A percentile compares a stretch with the other conserved stretches of the same genome.
phyloP scores from a whole-genome alignment of 768 basidiomycete genomes.

The Udeniomyces megalosporus region DNA sequence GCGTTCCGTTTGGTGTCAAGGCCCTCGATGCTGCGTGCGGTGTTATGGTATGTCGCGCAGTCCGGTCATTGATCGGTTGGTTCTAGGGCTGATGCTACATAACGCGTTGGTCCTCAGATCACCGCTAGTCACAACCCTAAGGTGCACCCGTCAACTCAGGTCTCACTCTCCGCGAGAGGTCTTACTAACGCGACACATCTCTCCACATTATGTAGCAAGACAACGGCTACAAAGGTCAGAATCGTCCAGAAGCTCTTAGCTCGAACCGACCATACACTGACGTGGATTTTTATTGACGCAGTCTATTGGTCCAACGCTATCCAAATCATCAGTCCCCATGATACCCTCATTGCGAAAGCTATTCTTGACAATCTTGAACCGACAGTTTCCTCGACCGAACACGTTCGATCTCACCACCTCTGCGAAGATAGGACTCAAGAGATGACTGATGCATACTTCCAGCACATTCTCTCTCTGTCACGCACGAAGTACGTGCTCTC shows the following conservation, averaged over 20 bases:
- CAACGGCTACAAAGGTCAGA: conserved; percentile 65
- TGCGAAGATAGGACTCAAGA: conserved; percentile 44
- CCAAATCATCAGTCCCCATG: conserved; percentile 73
- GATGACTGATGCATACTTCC: conserved; percentile 46
- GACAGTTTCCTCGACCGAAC: conserved; percentile 30
- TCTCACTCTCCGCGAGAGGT: too few relatives aligned
- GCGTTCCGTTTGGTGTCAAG: conserved; percentile 2
- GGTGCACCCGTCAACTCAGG: too few relatives aligned
- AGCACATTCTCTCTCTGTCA: conserved; percentile 28
- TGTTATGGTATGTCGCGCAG: conserved; percentile 40
- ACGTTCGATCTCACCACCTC: conserved; percentile 14
- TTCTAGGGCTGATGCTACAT: too few relatives aligned
- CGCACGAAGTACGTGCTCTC: not conserved
- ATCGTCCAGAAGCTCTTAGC: not conserved
- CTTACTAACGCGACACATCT: too few relatives aligned
- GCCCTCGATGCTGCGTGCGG: conserved; percentile 49
- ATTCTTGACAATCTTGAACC: conserved; percentile 50
- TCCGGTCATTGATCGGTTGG: too few relatives aligned
- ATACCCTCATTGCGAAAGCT: conserved; percentile 51
- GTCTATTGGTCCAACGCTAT: conserved; percentile 18
- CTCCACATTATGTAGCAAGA: conserved; percentile 38
- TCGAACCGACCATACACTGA: not conserved
- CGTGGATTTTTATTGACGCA: too few relatives aligned
- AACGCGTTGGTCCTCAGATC: too few relatives aligned
- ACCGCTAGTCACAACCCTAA: conserved; percentile 86